Percentiles rank a stretch among this genome's conserved stretches.
Conservation (phyloP, 2,329 filamentous ascomycete genomes). For the Tolypocladium nubicola region DNA sequence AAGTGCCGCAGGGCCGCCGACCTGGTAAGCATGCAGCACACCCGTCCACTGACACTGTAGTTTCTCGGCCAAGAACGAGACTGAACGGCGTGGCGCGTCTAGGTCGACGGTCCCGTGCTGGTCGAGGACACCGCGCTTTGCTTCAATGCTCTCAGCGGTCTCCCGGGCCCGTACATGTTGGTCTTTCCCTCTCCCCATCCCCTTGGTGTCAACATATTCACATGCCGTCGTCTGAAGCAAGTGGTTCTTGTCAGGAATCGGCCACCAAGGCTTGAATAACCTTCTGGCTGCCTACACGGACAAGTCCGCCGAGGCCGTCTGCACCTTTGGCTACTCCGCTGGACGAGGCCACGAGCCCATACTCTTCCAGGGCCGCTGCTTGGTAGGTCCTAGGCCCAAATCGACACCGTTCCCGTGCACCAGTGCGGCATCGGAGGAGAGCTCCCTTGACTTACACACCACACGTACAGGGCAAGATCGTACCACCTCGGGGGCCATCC, state of each 20-base stretch:
- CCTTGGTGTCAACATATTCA: background rate
- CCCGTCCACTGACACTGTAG: too few species aligned
- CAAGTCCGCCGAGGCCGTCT: slow-evolving; percentile 86
- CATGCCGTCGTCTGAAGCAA: slow-evolving; percentile 50
- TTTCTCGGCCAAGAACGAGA: background rate
- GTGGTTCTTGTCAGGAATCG: slow-evolving; percentile 80
- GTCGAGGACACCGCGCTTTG: slow-evolving; percentile 94
- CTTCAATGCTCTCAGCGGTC: slow-evolving; percentile 80
- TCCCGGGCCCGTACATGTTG: slow-evolving; percentile 93
- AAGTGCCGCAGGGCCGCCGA: slow-evolving; percentile 80
- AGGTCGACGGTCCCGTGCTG: slow-evolving; percentile 79
- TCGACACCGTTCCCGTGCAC: background rate
- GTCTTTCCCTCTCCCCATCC: slow-evolving; percentile 5
- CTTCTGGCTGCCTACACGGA: slow-evolving; percentile 81
- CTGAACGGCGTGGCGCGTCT: background rate
- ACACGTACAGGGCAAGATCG: slow-evolving; percentile 55
- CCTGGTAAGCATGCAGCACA: slow-evolving; percentile 35
- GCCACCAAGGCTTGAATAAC: slow-evolving; percentile 79
- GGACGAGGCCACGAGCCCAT: slow-evolving; percentile 77
- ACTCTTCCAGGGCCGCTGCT: slow-evolving; percentile 83
- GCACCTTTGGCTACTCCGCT: slow-evolving; percentile 86
- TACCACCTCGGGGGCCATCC: slow-evolving; percentile 67
- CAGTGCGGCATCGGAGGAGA: background rate
- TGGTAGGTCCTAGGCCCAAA: slow-evolving; percentile 39
- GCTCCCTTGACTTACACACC: background rate